Evolutionary conservation across 2,329 filamentous ascomycete genomes (phyloP).

Genomic region (Nigrograna mackinnonii): DNA sequence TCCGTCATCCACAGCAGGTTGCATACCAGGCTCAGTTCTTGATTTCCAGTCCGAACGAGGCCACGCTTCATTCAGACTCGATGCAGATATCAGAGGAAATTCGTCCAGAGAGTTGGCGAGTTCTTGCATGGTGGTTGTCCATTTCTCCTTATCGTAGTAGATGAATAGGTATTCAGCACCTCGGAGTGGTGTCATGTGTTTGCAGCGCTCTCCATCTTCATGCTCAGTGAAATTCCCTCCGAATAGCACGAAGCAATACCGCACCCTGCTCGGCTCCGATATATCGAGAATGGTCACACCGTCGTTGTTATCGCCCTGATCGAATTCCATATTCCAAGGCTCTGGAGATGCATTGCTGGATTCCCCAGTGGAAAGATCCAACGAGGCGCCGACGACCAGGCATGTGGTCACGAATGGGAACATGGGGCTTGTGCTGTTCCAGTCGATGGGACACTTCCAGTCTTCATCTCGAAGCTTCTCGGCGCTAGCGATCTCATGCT

Average conservation of each 20-base stretch:
- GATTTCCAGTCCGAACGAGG: background rate
- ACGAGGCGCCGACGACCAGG: background rate
- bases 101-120: background rate
- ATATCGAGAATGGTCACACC: conserved; percentile 28
- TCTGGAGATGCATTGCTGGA: background rate
- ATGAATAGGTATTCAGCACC: background rate
- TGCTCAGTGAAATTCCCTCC: background rate
- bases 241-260: conserved; percentile 20
- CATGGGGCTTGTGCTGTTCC: background rate
- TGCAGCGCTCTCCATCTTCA: background rate
- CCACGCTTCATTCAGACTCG: background rate
- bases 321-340: conserved; percentile 7
- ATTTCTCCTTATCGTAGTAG: background rate
- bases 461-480: background rate
- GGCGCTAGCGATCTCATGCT: background rate
- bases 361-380: background rate
- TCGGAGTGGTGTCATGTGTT: background rate
- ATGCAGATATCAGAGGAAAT: background rate
- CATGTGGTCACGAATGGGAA: background rate
- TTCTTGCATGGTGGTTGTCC: background rate
- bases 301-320: conserved; percentile 15
- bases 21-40: background rate
- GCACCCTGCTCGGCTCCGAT: conserved; percentile 7
- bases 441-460: background rate
- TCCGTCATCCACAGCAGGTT: background rate